phyloP scores from a whole-genome alignment of 2,329 filamentous ascomycete genomes.

The Lecanicillium sp. region DNA sequence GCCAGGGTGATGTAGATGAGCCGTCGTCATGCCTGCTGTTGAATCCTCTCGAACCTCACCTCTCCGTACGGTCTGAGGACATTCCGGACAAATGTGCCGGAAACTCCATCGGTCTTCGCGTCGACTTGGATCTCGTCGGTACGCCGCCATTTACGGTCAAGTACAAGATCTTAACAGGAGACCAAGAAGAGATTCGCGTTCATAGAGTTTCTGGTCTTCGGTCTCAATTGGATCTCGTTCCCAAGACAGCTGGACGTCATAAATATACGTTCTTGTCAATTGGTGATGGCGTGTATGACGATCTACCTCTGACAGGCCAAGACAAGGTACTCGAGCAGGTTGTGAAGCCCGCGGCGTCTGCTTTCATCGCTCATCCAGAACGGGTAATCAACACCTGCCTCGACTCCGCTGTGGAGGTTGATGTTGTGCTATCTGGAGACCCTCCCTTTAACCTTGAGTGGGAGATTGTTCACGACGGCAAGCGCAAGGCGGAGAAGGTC shows the following conservation, averaged over 20 bases:
- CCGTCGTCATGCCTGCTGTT: constrained; percentile 88
- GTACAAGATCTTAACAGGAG: constrained; percentile 65
- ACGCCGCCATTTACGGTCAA: constrained; percentile 83
- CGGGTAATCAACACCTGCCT: constrained; percentile 65
- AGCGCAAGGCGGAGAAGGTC: constrained; percentile 61
- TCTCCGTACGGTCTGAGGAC: constrained; percentile 67
- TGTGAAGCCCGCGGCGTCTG: constrained; percentile 87
- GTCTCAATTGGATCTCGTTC: constrained; percentile 77
- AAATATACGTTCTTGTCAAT: constrained; percentile 78
- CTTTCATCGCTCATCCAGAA: constrained; percentile 53
- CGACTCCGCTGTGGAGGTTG: constrained; percentile 68
- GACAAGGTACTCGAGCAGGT: constrained; percentile 70
- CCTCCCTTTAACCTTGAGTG: constrained; percentile 86
- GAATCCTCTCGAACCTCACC: constrained; percentile 80
- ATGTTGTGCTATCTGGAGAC: constrained; percentile 72
- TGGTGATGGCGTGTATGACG: constrained; percentile 73
- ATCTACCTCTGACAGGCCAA: constrained; percentile 52
- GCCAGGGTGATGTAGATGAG: constrained; percentile 82
- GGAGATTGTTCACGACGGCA: constrained; percentile 85
- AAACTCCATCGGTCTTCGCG: constrained; percentile 81
- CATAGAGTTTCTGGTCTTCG: constrained; percentile 63
- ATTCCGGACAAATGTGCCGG: constrained; percentile 94
- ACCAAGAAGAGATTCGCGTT: constrained; percentile 44
- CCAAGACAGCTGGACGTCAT: constrained; percentile 74
- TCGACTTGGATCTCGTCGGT: constrained; percentile 84